phyloP scores from a whole-genome alignment of 2,329 filamentous ascomycete genomes.

The Trichothecium roseum region DNA sequence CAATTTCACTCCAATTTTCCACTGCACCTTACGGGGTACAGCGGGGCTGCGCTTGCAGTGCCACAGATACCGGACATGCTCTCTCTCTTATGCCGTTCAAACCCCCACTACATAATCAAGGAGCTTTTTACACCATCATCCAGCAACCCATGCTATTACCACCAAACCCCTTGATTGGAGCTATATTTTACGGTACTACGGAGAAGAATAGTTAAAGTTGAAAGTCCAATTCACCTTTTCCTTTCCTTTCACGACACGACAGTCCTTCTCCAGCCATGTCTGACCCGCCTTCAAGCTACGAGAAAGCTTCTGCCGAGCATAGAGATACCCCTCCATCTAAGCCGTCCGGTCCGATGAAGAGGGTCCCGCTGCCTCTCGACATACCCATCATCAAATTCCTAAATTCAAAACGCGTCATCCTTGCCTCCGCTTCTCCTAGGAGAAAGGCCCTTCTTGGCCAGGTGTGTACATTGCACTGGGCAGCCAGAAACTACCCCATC shows the following conservation, averaged over 20 bases:
- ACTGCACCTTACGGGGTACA: no score
- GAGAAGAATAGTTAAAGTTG: no score
- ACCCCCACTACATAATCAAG: no score
- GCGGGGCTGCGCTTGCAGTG: no score
- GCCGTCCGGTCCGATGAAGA: conserved; percentile 24
- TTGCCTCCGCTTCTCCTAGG: conserved; percentile 82
- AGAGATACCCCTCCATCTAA: conserved; percentile 5
- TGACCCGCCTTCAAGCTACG: conserved; percentile 35
- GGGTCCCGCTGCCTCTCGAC: conserved; percentile 57
- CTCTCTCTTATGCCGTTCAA: no score
- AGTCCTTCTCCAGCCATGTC: conserved; percentile 12
- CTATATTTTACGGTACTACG: no score
- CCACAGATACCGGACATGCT: no score
- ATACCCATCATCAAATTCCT: conserved; percentile 72
- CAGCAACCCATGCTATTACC: no score
- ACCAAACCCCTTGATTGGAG: no score
- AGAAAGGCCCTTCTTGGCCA: conserved; percentile 71
- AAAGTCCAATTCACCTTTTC: not conserved
- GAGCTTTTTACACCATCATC: no score
- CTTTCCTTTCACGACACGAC: conserved; percentile 3
- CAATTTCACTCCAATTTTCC: no score
- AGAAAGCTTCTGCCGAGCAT: conserved; percentile 28
- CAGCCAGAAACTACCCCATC: conserved; percentile 4
- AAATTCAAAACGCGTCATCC: conserved; percentile 69
- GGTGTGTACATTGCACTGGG: conserved; percentile 28